A percentile compares a stretch with the other conserved stretches of the same genome.
phyloP scores from a whole-genome alignment of 202 grass and related monocot species.

The Panicum virgatum region DNA sequence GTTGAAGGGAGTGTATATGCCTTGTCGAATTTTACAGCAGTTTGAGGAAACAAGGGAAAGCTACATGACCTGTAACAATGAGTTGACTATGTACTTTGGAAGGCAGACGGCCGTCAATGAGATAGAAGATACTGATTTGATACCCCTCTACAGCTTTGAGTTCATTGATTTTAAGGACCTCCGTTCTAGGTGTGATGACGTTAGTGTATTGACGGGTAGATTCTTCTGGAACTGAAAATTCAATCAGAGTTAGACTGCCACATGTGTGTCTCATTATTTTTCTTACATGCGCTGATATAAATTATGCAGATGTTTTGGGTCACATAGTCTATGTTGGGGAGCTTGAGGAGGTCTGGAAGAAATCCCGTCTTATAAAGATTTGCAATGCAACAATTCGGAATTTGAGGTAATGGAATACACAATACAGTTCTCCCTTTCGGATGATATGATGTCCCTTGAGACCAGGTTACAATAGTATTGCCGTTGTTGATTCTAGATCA shows the following conservation, averaged over 20 bases:
- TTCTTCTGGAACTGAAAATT: not conserved
- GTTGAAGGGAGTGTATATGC: constrained; percentile 24
- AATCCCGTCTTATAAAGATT: not conserved
- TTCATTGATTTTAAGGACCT: constrained; percentile 31
- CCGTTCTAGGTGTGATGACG: not conserved
- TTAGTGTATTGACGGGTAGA: constrained; percentile 2
- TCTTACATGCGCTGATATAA: not conserved
- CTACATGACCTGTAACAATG: constrained; percentile 22
- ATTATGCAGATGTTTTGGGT: constrained; percentile 26
- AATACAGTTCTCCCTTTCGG: not conserved
- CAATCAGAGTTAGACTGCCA: not conserved
- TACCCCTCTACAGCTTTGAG: constrained; percentile 31
- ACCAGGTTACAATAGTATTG: too few species aligned
- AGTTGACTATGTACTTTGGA: constrained; percentile 20
- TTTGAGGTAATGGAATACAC: constrained; percentile 38
- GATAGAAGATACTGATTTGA: constrained; percentile 14
- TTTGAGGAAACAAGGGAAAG: not conserved
- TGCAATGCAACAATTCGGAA: constrained; percentile 16
- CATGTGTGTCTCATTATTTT: not conserved
- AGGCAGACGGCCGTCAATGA: not conserved
- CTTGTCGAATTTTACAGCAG: constrained; percentile 1
- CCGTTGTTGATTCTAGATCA: not conserved
- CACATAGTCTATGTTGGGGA: constrained; percentile 21
- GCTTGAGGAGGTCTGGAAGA: not conserved
- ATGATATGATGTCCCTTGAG: constrained; percentile 9